Evolutionary conservation across 2,329 filamentous ascomycete genomes (phyloP), one percentile per base, ranked within the genome.

Genomic region (Erysiphe pulchra): DNA sequence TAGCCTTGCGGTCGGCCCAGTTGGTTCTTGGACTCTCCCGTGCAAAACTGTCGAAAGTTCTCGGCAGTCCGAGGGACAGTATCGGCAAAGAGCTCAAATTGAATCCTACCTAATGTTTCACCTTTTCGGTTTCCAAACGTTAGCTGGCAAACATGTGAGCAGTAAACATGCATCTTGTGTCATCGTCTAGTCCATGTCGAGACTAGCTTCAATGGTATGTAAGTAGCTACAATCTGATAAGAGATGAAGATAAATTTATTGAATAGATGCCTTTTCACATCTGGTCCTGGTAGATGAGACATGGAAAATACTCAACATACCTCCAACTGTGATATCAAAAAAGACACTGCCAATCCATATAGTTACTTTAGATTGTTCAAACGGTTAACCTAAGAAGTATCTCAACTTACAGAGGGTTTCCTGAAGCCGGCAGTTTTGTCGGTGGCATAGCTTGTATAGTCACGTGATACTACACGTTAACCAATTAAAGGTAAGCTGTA

Each of bases 31-130:
- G 72, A 77, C 66, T 95, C 87, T 55, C 90, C 90, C 0, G 87
- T 95, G 65, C 86, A 94, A 65, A 93, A 93, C 59, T 92, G 84
- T 42, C 86, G 81, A 61, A 98, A 95, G 66, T 95, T 95, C 62
- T 95, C 90, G 30, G 86, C 83, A 9, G 90, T 95, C 56, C 77
- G 78, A 51, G 86, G 85, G 0, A 84, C 80, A 18, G 80, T 68
- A 62, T 92, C 73, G 49, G 78, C 75, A 67, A 90, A 94, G 49
- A 98, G 74, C 63, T 94, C 83, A 61, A 93, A 85, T 52, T 81
- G 87, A 57, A 93, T 75, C 47, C 85, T 77, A 51, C 86, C 86
- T n/a, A 93, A 71, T 2, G 82, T 77, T 57, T 92, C 82, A 49
- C 85, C 85, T 90, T 36, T 11, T 17, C 1, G n/a, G 16, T 12